Evolutionary conservation across 495 filamentous ascomycete genomes (phyloP).

Genomic region (Friedmanniomyces endolithicus): DNA sequence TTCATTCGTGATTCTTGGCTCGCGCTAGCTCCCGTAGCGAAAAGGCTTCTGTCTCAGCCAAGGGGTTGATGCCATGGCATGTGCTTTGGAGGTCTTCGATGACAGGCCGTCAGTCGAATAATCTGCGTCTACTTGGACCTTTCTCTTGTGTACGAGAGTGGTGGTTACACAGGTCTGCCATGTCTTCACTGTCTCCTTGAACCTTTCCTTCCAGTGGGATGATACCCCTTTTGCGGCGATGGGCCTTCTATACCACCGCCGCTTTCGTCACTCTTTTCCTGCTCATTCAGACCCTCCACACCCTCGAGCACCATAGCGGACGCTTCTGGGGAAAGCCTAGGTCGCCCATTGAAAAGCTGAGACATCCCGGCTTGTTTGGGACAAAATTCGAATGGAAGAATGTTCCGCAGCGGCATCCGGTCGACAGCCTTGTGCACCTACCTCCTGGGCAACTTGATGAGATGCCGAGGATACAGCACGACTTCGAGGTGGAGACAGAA

Average conservation of each 20-base stretch:
- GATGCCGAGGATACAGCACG: slow-evolving; percentile 19
- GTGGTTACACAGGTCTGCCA: neutral
- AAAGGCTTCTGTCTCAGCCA: neutral
- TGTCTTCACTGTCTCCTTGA: neutral
- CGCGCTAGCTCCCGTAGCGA: neutral
- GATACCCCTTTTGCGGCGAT: slow-evolving; percentile 15
- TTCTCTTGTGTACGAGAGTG: neutral
- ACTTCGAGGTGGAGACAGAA: neutral
- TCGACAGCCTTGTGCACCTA: slow-evolving; percentile 8
- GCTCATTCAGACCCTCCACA: neutral
- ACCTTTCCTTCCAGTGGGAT: too few species aligned
- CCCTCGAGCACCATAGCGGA: neutral
- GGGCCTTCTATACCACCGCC: slow-evolving; percentile 4
- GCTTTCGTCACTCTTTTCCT: neutral
- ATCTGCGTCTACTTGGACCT: too few species aligned
- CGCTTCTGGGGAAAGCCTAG: neutral
- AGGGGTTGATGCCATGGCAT: neutral
- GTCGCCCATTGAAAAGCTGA: slow-evolving; percentile 1
- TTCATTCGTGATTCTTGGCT: neutral
- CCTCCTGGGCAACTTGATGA: slow-evolving; percentile 8
- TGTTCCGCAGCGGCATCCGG: slow-evolving; percentile 16
- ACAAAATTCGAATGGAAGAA: slow-evolving; percentile 16
- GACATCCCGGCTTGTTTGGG: neutral
- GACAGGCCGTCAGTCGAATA: too few species aligned
- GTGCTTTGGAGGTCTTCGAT: neutral